Percentiles rank a stretch among this genome's conserved stretches.
phyloP scores from a whole-genome alignment of 1,284 basidiomycete genomes.

The Neolentinus lepideus region DNA sequence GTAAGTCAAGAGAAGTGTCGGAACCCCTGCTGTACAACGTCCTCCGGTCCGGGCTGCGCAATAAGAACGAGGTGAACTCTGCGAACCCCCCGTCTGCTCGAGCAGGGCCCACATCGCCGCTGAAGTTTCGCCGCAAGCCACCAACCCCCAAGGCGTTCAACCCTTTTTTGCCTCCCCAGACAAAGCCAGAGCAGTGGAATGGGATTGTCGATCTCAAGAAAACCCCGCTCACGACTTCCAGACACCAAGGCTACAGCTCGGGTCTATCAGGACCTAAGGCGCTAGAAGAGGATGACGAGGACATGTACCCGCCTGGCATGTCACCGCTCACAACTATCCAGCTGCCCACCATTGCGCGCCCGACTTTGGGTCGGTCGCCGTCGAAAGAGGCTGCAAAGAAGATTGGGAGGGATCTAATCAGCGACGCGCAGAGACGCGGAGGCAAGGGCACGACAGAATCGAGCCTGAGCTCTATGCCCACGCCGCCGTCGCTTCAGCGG shows the following conservation, averaged over 20 bases:
- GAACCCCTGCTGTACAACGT: constrained; percentile 41
- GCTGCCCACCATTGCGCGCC: constrained; percentile 44
- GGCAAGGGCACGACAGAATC: constrained; percentile 32
- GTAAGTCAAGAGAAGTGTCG: constrained; percentile 33
- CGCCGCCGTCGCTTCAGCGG: constrained; percentile 59
- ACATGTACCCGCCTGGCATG: constrained; percentile 59
- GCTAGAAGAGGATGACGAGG: constrained; percentile 13
- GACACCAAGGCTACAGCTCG: constrained; percentile 7
- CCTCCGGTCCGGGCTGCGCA: constrained; percentile 33
- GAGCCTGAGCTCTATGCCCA: constrained; percentile 57
- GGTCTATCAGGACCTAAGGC: no score
- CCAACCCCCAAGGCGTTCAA: constrained; percentile 52
- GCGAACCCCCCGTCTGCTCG: constrained; percentile 15
- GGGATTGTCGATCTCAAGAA: constrained; percentile 71
- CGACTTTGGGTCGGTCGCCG: constrained; percentile 52
- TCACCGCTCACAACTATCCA: constrained; percentile 84
- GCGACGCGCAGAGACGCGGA: constrained; percentile 22
- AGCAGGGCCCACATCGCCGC: constrained; percentile 30
- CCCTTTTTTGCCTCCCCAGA: constrained; percentile 51
- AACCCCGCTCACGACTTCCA: constrained; percentile 35
- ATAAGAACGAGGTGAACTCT: neutral
- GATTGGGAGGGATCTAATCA: constrained; percentile 56
- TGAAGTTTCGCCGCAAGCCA: constrained; percentile 36
- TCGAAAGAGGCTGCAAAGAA: constrained; percentile 58
- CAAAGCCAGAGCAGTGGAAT: constrained; percentile 53